A percentile compares a stretch with the other conserved stretches of the same genome.
phyloP scores from a whole-genome alignment of 192 early-diverging fungal genomes.

The Pilobolus umbonatus region DNA sequence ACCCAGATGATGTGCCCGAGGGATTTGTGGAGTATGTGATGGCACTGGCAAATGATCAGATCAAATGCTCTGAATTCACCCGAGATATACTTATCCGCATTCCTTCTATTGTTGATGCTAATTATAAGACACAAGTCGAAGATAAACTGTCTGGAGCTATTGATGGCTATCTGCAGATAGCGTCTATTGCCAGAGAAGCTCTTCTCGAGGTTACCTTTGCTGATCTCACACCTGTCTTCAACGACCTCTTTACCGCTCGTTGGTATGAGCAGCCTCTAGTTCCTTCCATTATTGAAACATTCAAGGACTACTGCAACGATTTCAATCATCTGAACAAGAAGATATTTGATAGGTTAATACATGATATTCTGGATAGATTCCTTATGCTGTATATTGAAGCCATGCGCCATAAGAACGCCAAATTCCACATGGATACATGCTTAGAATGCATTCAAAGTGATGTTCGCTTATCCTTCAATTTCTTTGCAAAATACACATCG shows the following conservation, averaged over 20 bases:
- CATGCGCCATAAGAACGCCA: slow-evolving; percentile 68
- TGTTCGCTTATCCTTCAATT: slow-evolving; percentile 63
- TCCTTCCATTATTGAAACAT: slow-evolving; percentile 81
- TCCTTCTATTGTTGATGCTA: slow-evolving; percentile 50
- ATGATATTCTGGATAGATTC: slow-evolving; percentile 83
- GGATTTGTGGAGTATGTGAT: slow-evolving; percentile 95
- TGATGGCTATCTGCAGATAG: slow-evolving; percentile 89
- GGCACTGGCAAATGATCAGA: slow-evolving; percentile 93
- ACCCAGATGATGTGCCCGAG: slow-evolving; percentile 67
- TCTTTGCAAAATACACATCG: slow-evolving; percentile 74
- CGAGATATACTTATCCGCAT: slow-evolving; percentile 66
- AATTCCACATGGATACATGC: slow-evolving; percentile 65
- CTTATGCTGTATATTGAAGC: slow-evolving; percentile 84
- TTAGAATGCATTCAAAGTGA: slow-evolving; percentile 73
- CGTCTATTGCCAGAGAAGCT: slow-evolving; percentile 69
- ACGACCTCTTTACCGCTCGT: slow-evolving; percentile 67
- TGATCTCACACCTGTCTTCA: slow-evolving; percentile 74
- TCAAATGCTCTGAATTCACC: slow-evolving; percentile 87
- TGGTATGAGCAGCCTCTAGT: slow-evolving; percentile 94
- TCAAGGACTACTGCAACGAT: slow-evolving; percentile 93
- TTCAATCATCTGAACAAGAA: slow-evolving; percentile 87
- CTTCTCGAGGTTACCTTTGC: slow-evolving; percentile 81
- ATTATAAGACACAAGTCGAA: slow-evolving; percentile 58
- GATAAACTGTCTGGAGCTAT: slow-evolving; percentile 65
- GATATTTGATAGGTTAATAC: slow-evolving; percentile 80